Evolutionary conservation across 805 yeast species (phyloP).

Genomic region (Hanseniaspora hatyaiensis): DNA sequence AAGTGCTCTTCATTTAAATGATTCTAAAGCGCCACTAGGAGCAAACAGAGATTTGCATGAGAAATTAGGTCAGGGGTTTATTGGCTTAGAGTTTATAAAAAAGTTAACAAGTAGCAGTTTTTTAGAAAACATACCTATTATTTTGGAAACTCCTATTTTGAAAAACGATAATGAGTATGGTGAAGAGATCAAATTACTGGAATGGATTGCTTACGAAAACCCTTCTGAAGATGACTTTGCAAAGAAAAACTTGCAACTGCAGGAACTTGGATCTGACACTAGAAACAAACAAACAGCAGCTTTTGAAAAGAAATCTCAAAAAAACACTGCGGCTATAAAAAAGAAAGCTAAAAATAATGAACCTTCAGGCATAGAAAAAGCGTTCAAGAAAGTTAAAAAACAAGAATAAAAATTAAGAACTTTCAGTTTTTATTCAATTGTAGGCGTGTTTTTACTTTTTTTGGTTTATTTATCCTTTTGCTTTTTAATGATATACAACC

Average conservation of each 20-base stretch:
- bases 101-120: slow-evolving; percentile 56
- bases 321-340: slow-evolving; percentile 20
- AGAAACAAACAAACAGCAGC: slow-evolving; percentile 59
- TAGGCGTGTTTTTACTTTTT: too few species aligned
- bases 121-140: slow-evolving; percentile 58
- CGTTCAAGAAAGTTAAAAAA: not conserved
- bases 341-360: not conserved
- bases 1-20: slow-evolving; percentile 77
- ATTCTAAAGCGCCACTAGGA: slow-evolving; percentile 85
- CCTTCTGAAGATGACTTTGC: slow-evolving; percentile 40
- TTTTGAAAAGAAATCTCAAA: slow-evolving; percentile 43
- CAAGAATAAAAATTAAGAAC: too few species aligned
- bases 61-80: slow-evolving; percentile 73
- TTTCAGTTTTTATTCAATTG: too few species aligned
- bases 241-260: slow-evolving; percentile 39
- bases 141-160: slow-evolving; percentile 72
- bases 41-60: slow-evolving; percentile 89
- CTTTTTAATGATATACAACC: too few species aligned
- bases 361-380: not conserved
- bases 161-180: slow-evolving; percentile 61
- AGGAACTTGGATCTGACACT: slow-evolving; percentile 51
- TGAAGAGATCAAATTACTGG: slow-evolving; percentile 68
- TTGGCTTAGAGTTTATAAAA: slow-evolving; percentile 78
- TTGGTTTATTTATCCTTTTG: too few species aligned
- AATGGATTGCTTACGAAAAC: slow-evolving; percentile 46